Conservation (phyloP, 371 early-diverging fungal genomes). For the Entomophthora muscae region DNA sequence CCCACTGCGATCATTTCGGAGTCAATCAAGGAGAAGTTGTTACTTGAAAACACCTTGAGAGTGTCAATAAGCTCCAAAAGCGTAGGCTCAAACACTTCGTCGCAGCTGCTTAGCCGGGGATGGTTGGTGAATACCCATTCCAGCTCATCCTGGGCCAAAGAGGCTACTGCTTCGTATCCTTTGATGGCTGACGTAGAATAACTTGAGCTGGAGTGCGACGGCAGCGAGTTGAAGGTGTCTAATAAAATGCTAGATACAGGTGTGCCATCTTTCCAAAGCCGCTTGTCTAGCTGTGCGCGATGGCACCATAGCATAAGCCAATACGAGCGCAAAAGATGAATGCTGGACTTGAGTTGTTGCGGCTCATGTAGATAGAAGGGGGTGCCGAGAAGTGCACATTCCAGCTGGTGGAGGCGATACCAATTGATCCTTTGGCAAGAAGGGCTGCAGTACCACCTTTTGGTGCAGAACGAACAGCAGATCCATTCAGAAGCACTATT, state of each 20-base stretch:
- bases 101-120: neutral
- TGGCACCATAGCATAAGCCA: neutral
- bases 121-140: neutral
- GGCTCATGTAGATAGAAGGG: neutral
- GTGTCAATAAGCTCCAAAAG: slow-evolving; percentile 20
- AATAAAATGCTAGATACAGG: neutral
- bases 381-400: neutral
- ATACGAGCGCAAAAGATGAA: neutral
- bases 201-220: neutral
- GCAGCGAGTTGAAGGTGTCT: neutral
- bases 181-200: neutral
- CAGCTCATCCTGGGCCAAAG: neutral
- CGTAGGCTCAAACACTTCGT: neutral
- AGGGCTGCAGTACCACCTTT: neutral
- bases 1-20: slow-evolving; percentile 43
- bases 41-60: slow-evolving; percentile 48
- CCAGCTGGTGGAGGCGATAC: neutral
- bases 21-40: slow-evolving; percentile 54
- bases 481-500: neutral
- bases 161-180: neutral
- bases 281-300: neutral
- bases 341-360: neutral
- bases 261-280: neutral
- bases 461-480: neutral
- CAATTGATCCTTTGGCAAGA: neutral